Evolutionary conservation across 768 basidiomycete species (phyloP).

Genomic region (Arthromyces matolae): DNA sequence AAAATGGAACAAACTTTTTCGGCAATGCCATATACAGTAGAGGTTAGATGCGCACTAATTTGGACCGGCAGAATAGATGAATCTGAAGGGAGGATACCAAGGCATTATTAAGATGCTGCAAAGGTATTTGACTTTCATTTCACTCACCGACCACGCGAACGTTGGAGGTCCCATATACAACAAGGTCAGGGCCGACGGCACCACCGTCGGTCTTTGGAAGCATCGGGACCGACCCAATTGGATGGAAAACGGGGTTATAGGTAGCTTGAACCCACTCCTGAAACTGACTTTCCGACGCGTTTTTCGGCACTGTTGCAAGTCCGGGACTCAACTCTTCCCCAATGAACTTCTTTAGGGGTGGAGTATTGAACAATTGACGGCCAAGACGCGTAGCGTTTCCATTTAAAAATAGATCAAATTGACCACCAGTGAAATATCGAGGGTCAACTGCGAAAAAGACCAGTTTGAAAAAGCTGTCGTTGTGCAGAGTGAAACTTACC

Average conservation of each 20-base stretch:
- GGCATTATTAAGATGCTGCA: background rate
- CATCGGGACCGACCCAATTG: constrained; percentile 14
- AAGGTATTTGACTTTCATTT: too few species aligned
- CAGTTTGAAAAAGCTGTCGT: background rate
- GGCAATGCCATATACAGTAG: constrained; percentile 13
- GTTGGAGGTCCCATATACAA: constrained; percentile 14
- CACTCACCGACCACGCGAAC: constrained; percentile 14
- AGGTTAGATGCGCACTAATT: constrained; percentile 11
- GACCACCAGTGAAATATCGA: constrained; percentile 2
- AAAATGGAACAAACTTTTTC: constrained; percentile 6
- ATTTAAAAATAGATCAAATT: constrained; percentile 8
- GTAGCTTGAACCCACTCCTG: constrained; percentile 2
- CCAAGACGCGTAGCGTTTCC: constrained; percentile 11
- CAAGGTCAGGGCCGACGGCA: constrained; percentile 13
- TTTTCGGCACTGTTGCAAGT: constrained; percentile 1
- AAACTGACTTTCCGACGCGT: constrained; percentile 7
- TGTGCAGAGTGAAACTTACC: background rate
- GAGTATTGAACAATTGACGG: constrained; percentile 8
- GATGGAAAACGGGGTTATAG: constrained; percentile 7
- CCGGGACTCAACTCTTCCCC: constrained; percentile 7
- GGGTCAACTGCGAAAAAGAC: constrained; percentile 7
- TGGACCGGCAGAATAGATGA: constrained; percentile 15
- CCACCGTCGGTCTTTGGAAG: constrained; percentile 12
- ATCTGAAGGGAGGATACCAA: background rate
- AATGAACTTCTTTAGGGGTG: constrained; percentile 1